Evolutionary conservation across 2,329 filamentous ascomycete species (phyloP).

Genomic region (Seiridium cupressi): DNA sequence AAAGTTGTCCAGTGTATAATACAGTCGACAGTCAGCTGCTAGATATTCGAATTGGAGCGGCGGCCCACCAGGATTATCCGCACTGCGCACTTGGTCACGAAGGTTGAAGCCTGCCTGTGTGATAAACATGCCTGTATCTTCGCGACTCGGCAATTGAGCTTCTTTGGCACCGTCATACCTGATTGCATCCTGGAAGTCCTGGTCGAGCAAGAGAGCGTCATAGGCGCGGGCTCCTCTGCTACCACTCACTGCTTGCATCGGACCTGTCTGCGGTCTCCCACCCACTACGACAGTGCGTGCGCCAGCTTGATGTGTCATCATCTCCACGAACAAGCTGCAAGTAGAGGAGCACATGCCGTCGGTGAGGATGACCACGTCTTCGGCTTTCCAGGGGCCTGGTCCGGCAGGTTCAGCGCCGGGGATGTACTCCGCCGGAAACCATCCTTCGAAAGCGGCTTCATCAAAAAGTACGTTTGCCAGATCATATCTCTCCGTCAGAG

Average conservation of each 20-base stretch:
- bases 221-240: constrained; percentile 50
- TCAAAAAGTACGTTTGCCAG: constrained; percentile 12
- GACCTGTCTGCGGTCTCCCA: constrained; percentile 50
- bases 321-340: constrained; percentile 28
- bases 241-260: constrained; percentile 63
- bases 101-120: constrained; percentile 19
- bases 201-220: constrained; percentile 15
- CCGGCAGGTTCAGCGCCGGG: background rate
- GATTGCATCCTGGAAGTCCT: constrained; percentile 10
- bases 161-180: background rate
- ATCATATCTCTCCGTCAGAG: constrained; percentile 15
- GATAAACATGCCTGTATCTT: constrained; percentile 15
- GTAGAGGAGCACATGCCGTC: constrained; percentile 29
- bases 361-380: constrained; percentile 12
- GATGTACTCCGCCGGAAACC: constrained; percentile 3
- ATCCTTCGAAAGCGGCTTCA: constrained; percentile 11
- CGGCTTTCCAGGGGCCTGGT: background rate
- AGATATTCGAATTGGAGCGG: constrained; percentile 62
- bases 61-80: constrained; percentile 11
- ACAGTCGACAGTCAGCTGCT: constrained; percentile 60
- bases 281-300: constrained; percentile 37
- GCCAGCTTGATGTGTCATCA: constrained; percentile 27
- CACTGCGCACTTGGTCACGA: constrained; percentile 21
- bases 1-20: constrained; percentile 53
- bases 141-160: constrained; percentile 12